Conservation (phyloP, 1,284 basidiomycete species). For the Testicularia cyperi region DNA sequence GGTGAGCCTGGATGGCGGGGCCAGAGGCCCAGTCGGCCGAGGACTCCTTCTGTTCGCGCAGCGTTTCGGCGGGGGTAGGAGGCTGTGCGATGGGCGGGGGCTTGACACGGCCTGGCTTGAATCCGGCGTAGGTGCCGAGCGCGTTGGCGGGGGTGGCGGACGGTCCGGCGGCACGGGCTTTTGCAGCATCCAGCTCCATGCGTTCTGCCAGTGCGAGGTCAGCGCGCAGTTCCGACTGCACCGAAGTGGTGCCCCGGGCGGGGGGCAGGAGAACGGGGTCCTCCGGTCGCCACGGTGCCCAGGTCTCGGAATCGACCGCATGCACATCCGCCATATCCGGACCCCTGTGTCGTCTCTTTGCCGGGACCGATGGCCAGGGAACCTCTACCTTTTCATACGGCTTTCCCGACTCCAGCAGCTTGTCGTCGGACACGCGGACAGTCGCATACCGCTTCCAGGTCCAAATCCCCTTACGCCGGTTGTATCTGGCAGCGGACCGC, state of each 20-base stretch:
- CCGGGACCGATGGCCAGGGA: constrained; percentile 51
- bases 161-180: constrained; percentile 6
- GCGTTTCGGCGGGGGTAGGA: constrained; percentile 47
- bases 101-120: constrained; percentile 25
- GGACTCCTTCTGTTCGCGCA: constrained; percentile 20
- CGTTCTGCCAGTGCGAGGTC: constrained; percentile 17
- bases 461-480: constrained; percentile 46
- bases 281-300: constrained; percentile 54
- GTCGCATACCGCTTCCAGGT: constrained; percentile 56
- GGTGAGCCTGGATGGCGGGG: constrained; percentile 30
- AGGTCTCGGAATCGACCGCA: constrained; percentile 48
- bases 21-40: constrained; percentile 40
- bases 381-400: constrained; percentile 48
- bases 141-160: constrained; percentile 27
- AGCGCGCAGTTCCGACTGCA: constrained; percentile 35
- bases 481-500: constrained; percentile 39
- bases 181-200: constrained; percentile 11
- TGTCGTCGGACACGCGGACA: constrained; percentile 38
- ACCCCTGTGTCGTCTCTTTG: constrained; percentile 14
- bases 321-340: constrained; percentile 24
- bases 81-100: constrained; percentile 53
- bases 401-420: constrained; percentile 29
- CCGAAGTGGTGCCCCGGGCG: constrained; percentile 27
- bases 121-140: constrained; percentile 41
- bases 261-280: constrained; percentile 50